Conservation (phyloP, 768 basidiomycete species). For the Boletus fagicola region DNA sequence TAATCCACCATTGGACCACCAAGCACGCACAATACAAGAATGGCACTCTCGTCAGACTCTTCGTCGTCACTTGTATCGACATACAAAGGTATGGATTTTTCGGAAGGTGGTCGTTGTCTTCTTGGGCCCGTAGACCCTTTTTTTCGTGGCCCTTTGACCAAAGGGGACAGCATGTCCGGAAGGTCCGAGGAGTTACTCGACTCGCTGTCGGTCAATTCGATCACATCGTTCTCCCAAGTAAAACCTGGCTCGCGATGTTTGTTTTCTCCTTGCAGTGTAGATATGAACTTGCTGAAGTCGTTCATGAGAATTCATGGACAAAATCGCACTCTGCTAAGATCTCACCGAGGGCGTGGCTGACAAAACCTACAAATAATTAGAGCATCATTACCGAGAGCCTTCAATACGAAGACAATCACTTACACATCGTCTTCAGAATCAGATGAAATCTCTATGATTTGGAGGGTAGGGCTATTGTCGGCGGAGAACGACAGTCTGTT, state of each 20-base stretch:
- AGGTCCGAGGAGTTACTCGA: constrained; percentile 18
- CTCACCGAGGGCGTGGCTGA: constrained; percentile 13
- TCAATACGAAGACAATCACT: constrained; percentile 9
- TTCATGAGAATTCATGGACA: neutral
- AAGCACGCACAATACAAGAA: constrained; percentile 39
- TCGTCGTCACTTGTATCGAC: constrained; percentile 33
- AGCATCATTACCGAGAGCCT: neutral
- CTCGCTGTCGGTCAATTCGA: constrained; percentile 34
- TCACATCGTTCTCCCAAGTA: constrained; percentile 19
- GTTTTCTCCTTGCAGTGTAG: neutral
- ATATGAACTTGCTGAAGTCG: constrained; percentile 3
- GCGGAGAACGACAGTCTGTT: neutral
- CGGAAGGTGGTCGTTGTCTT: constrained; percentile 6
- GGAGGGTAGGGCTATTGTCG: constrained; percentile 12
- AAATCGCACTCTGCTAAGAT: neutral
- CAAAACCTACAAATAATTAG: constrained; percentile 6
- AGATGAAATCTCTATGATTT: constrained; percentile 58
- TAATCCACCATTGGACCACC: no score
- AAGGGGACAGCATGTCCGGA: constrained; percentile 26
- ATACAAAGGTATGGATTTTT: constrained; percentile 23
- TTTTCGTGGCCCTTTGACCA: constrained; percentile 14
- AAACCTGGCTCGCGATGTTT: neutral
- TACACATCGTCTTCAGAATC: constrained; percentile 41
- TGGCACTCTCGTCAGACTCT: constrained; percentile 35
- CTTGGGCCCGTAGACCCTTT: constrained; percentile 3